These are phyloP conservation scores for Senna tora DNA, from an alignment of 306 rosid genomes.

Conservation along the genomic window DNA sequence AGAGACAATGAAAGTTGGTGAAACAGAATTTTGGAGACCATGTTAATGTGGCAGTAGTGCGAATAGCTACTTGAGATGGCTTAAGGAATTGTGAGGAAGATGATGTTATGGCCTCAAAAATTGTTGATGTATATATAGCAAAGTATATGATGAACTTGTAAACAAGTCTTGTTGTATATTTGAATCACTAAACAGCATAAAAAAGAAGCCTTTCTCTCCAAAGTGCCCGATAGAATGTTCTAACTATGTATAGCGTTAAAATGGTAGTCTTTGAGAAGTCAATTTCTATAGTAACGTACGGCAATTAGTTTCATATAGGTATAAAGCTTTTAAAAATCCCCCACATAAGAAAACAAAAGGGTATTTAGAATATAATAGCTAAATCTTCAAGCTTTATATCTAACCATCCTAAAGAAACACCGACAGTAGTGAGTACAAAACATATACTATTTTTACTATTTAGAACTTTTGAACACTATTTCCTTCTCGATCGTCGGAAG, in stretches of 20 bases:
- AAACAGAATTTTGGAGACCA: neutral
- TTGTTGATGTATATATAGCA: neutral
- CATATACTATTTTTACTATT: too few relatives aligned
- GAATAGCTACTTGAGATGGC: neutral
- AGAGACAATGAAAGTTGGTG: neutral
- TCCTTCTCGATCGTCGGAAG: too few relatives aligned
- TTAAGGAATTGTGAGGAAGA: slow-evolving; percentile 1
- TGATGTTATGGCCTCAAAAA: neutral
- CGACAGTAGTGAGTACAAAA: too few relatives aligned
- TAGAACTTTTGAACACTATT: too few relatives aligned
- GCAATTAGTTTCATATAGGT: too few relatives aligned
- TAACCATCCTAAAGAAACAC: too few relatives aligned
- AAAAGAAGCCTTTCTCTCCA: neutral
- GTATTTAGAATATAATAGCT: too few relatives aligned
- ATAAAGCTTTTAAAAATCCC: too few relatives aligned
- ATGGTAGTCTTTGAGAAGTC: neutral
- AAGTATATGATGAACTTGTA: neutral
- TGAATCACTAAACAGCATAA: neutral
- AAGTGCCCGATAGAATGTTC: neutral
- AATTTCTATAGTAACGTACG: neutral
- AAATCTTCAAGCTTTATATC: too few relatives aligned
- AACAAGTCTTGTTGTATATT: neutral
- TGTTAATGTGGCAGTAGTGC: neutral
- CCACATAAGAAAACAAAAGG: too few relatives aligned
- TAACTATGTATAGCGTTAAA: neutral